phyloP scores from a whole-genome alignment of 495 filamentous ascomycete species.

The Articulospora tetracladia region DNA sequence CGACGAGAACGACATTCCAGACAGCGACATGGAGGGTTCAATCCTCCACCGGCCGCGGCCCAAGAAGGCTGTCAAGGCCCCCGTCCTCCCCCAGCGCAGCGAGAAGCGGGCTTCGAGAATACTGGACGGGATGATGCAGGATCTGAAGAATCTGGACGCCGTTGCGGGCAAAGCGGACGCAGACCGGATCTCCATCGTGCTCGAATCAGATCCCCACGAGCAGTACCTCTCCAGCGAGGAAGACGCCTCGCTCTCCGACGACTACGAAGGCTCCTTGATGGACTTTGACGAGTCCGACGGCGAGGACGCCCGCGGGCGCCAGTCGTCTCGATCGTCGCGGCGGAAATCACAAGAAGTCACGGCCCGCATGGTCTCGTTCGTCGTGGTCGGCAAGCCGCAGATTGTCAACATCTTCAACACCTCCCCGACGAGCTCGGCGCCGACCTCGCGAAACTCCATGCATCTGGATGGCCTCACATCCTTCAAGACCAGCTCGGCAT shows the following conservation, averaged over 20 bases:
- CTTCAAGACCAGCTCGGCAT: neutral
- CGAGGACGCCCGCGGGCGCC: neutral
- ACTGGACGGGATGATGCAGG: constrained; percentile 18
- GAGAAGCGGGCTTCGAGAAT: constrained; percentile 19
- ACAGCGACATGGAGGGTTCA: constrained; percentile 25
- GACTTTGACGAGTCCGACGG: constrained; percentile 15
- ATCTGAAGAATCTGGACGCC: constrained; percentile 20
- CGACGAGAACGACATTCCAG: constrained; percentile 14
- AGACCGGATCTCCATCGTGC: constrained; percentile 4
- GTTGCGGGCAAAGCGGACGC: constrained; percentile 6
- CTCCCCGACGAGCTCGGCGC: constrained; percentile 2
- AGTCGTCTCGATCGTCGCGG: constrained; percentile 16
- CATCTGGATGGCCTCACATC: constrained; percentile 8
- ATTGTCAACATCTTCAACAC: constrained; percentile 20
- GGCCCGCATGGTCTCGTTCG: constrained; percentile 20
- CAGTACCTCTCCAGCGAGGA: constrained; percentile 27
- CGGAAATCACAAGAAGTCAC: constrained; percentile 23
- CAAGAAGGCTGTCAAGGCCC: constrained; percentile 13
- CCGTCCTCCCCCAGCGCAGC: constrained; percentile 20
- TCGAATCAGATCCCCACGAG: constrained; percentile 23
- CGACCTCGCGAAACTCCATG: constrained; percentile 6
- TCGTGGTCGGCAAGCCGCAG: constrained; percentile 21
- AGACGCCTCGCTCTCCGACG: constrained; percentile 24
- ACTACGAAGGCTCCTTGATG: constrained; percentile 19
- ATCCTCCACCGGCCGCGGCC: constrained; percentile 12